phyloP scores from a whole-genome alignment of 164 flowering plant genomes.

The Nelumbo lutea region DNA sequence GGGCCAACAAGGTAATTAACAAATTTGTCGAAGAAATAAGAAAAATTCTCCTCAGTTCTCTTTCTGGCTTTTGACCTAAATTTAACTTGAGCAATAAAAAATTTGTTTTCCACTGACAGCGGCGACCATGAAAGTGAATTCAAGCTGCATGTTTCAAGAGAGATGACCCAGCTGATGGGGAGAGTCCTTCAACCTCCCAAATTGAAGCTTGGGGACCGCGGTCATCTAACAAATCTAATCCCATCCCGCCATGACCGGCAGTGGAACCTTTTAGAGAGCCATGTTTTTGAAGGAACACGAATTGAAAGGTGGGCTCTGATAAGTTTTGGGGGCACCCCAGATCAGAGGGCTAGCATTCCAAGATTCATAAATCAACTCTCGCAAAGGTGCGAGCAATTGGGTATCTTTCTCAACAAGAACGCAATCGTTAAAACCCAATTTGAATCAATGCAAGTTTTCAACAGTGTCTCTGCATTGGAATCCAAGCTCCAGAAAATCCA shows the following conservation, averaged over 20 bases:
- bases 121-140: constrained; percentile 61
- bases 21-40: neutral
- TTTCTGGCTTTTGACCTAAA: neutral
- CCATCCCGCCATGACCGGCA: constrained; percentile 79
- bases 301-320: constrained; percentile 83
- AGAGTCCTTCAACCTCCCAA: constrained; percentile 88
- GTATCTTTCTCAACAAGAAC: constrained; percentile 61
- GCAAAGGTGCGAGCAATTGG: constrained; percentile 74
- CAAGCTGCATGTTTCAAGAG: constrained; percentile 62
- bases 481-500: constrained; percentile 55
- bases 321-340: constrained; percentile 77
- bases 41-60: neutral
- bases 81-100: neutral
- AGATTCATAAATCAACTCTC: constrained; percentile 63
- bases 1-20: constrained; percentile 75
- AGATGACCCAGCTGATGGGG: constrained; percentile 82
- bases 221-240: constrained; percentile 53
- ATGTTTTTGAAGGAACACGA: constrained; percentile 73
- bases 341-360: constrained; percentile 58
- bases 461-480: constrained; percentile 61
- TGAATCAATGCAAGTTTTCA: constrained; percentile 68
- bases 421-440: constrained; percentile 47
- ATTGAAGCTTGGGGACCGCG: constrained; percentile 82
- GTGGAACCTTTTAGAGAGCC: constrained; percentile 81
- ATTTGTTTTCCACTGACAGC: constrained; percentile 33